These are phyloP conservation scores for Sporothrix variecibatus DNA, from an alignment of 2,329 filamentous ascomycete species.

Conservation along the genomic window DNA sequence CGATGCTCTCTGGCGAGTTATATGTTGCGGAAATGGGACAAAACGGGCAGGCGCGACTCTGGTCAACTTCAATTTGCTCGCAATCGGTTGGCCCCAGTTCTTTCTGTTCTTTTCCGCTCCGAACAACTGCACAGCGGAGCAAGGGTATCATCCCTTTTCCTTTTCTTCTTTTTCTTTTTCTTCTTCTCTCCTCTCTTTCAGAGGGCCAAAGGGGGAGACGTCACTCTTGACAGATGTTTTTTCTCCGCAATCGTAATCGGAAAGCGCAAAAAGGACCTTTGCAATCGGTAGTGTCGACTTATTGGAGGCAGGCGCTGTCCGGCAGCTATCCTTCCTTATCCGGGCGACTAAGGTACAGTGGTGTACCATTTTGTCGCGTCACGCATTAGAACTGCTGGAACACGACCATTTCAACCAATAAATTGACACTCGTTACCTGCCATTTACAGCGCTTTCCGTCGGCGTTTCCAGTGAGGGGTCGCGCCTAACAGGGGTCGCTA, in stretches of 20 bases:
- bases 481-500: background rate
- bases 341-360: background rate
- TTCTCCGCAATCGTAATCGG: background rate
- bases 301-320: background rate
- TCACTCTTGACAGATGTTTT: background rate
- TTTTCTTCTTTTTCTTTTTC: background rate
- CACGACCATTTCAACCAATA: background rate
- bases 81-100: background rate
- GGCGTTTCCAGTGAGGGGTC: background rate
- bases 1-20: background rate
- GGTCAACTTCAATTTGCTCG: background rate
- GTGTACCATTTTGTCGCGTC: too few relatives aligned
- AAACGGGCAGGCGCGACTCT: background rate
- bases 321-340: background rate
- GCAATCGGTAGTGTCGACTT: background rate
- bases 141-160: background rate
- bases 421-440: background rate
- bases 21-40: background rate
- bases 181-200: background rate
- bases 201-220: background rate
- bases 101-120: background rate
- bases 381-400: too few relatives aligned
- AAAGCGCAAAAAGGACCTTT: background rate
- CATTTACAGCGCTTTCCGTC: slow-evolving; percentile 4
- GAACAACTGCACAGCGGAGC: background rate